These are phyloP conservation scores for Nemania sp. DNA, from an alignment of 2,329 filamentous ascomycete genomes.

Conservation along the genomic window DNA sequence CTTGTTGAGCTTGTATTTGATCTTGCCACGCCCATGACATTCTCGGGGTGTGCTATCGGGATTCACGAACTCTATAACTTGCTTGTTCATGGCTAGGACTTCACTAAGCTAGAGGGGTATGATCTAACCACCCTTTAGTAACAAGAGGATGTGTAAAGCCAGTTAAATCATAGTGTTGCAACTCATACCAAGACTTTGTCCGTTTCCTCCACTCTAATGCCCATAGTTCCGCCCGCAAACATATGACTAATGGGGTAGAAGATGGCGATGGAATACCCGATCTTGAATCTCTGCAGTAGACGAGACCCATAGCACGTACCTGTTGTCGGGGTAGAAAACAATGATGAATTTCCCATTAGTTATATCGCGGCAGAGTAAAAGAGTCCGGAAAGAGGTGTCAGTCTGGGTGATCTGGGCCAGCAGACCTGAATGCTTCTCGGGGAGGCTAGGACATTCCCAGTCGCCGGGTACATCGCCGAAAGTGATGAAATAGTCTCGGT, in stretches of 20 bases:
- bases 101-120: constrained; percentile 37
- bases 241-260: constrained; percentile 39
- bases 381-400: not conserved
- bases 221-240: constrained; percentile 8
- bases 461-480: not conserved
- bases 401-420: constrained; percentile 38
- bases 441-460: not conserved
- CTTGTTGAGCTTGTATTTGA: constrained; percentile 22
- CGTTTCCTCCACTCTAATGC: constrained; percentile 30
- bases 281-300: constrained; percentile 13
- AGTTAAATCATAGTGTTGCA: no score
- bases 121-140: constrained; percentile 31
- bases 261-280: constrained; percentile 44
- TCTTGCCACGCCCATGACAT: constrained; percentile 39
- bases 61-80: constrained; percentile 35
- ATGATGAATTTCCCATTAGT: not conserved
- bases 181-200: constrained; percentile 5
- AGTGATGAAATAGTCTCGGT: constrained; percentile 1
- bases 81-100: constrained; percentile 39
- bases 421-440: constrained; percentile 24
- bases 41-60: constrained; percentile 15
- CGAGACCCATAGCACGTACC: not conserved
- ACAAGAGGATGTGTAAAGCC: not conserved
- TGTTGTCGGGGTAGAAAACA: not conserved
- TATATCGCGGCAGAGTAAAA: not conserved